Base-by-base conservation (phyloP, 2,329 filamentous ascomycete species). In the Trichophyton mentagrophytes region DNA sequence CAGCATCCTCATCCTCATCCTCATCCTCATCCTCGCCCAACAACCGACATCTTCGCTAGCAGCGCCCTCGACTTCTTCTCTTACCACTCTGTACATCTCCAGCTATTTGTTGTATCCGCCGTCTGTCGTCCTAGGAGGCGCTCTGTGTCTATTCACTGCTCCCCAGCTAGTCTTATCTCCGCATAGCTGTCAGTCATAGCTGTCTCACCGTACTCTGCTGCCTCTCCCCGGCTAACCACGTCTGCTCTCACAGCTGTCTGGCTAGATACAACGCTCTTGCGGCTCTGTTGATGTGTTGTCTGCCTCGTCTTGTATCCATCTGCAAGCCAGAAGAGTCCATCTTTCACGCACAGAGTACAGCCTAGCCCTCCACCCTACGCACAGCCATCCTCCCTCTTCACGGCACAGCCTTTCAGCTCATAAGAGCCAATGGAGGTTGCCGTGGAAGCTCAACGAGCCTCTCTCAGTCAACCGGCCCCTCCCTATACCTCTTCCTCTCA, bases 381-480 rank as follows among this genome's bases (percentile, higher is more conserved):
- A 22, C 27, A 38, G 53, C 33, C 22, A 36, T 57, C 17, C 13
- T 13, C 33, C 33, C 33, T 15, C 42, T 22, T 36, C 36, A 42
- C 33, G 40, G n/a, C 40, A 46, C 56, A 27, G 25, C 56, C 27
- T 20, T 20, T 36, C 51, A 36, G 51, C 51, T 55, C 51, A 55
- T 36, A n/a, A 55, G 27, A 36, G 22, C 42, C 27, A 46, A 64
- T 64, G 64, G 64, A 65, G 49, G 60, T 60, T 47, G 63, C 61
- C 38, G 44, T 63, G 6, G 63, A 65, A n/a, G 46, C 59, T 30
- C 60, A 58, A n/a, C 44, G 22, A 25, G 38, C 55, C 11, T 22
- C 55, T 38, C 22, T 20, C 15, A 27, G 27, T 20, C 59, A 60
- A 61, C 61, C 51, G 40, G 40, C 40, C 42, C 46, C 62, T 57